Percentiles rank a stretch among this genome's conserved stretches.
Conservation (phyloP, 2,329 filamentous ascomycete species). For the Clarireedia homoeocarpa region DNA sequence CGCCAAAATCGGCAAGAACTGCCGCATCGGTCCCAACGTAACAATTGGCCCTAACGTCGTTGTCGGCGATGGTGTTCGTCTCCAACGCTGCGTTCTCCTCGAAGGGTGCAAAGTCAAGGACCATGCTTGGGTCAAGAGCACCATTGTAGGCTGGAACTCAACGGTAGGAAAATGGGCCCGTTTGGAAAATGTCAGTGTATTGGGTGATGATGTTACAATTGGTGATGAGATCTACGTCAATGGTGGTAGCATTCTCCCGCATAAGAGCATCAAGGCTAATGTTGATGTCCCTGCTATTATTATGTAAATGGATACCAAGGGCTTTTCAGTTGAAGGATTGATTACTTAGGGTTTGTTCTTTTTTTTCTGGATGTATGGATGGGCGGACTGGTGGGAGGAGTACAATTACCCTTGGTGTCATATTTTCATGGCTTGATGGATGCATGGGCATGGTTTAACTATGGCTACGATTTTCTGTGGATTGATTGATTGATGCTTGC, state of each 20-base stretch:
- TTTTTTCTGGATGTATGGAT: not conserved
- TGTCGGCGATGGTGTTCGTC: slow-evolving; percentile 84
- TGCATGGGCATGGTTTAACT: not conserved
- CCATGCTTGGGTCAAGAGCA: slow-evolving; percentile 97
- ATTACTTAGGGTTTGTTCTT: not conserved
- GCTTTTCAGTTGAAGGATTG: not conserved
- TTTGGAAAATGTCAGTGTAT: slow-evolving; percentile 94
- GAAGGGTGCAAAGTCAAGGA: slow-evolving; percentile 93
- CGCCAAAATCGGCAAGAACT: slow-evolving; percentile 96
- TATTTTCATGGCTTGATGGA: not conserved
- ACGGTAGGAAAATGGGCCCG: slow-evolving; percentile 91
- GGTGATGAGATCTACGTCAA: slow-evolving; percentile 99
- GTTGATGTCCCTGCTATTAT: slow-evolving; percentile 72
- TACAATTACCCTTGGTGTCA: too few species aligned
- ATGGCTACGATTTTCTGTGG: not conserved
- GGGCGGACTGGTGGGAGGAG: not conserved
- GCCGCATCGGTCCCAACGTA: slow-evolving; percentile 94
- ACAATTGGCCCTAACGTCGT: slow-evolving; percentile 91
- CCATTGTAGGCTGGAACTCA: slow-evolving; percentile 98
- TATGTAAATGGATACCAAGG: slow-evolving; percentile 41
- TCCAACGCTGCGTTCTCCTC: slow-evolving; percentile 88
- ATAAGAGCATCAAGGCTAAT: slow-evolving; percentile 99
- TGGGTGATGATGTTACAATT: slow-evolving; percentile 95
- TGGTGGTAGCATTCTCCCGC: slow-evolving; percentile 85
- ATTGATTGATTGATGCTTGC: not conserved